Evolutionary conservation across 169 alveolate species (phyloP).

Genomic region (Hepatocystis sp.): DNA sequence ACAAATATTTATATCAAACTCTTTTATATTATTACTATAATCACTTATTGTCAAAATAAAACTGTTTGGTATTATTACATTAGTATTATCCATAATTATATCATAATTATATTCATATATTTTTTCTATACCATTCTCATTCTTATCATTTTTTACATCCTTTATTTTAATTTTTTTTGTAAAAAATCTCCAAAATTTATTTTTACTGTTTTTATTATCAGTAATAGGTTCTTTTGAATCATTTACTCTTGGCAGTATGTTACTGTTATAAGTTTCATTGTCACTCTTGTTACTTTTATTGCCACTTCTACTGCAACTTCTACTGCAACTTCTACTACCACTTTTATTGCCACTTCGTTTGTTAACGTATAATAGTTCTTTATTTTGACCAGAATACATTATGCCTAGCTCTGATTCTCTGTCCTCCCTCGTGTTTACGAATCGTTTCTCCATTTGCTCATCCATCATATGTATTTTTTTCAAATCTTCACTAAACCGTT

Average conservation of each 20-base stretch:
- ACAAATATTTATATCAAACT: slow-evolving; percentile 46
- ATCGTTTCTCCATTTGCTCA: too few relatives aligned
- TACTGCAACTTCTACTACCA: too few relatives aligned
- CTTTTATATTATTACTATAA: slow-evolving; percentile 57
- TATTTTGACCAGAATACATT: too few relatives aligned
- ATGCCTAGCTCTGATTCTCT: too few relatives aligned
- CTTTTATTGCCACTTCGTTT: too few relatives aligned
- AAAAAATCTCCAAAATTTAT: slow-evolving; percentile 56
- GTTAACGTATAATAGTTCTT: too few relatives aligned
- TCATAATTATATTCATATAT: slow-evolving; percentile 36
- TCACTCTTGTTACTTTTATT: background rate
- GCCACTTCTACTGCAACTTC: background rate
- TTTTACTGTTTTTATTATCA: too few relatives aligned
- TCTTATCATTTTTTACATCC: background rate
- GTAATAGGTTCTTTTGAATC: background rate
- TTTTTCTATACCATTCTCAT: background rate
- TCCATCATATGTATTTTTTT: too few relatives aligned
- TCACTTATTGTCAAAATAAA: slow-evolving; percentile 30
- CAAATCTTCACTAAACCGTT: too few relatives aligned
- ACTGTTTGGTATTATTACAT: slow-evolving; percentile 24
- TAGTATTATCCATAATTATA: slow-evolving; percentile 31
- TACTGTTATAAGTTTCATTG: slow-evolving; percentile 4
- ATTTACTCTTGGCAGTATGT: background rate
- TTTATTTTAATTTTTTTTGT: slow-evolving; percentile 17
- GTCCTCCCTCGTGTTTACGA: too few relatives aligned